Evolutionary conservation across 306 rosid genomes (phyloP), one percentile per base, ranked within the genome.

Genomic region (Citrullus colocynthis): DNA sequence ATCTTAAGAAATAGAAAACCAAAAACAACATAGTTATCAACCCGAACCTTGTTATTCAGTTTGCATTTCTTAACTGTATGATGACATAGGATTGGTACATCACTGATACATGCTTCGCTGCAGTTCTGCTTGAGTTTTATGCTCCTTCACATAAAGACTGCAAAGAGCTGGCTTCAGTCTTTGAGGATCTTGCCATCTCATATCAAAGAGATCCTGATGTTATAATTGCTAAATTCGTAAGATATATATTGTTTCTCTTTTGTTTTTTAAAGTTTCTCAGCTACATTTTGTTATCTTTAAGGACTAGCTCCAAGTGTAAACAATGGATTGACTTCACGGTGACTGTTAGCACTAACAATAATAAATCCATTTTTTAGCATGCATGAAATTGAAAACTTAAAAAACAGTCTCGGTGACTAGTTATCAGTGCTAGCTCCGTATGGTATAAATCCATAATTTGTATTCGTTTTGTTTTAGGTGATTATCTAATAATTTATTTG

Each of bases 131-230:
- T 0, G 99, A 90, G 87, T 90, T 95, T 62, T 95, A 92, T 82
- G 93, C 97, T 79, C 99, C 99, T 7, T 86, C 92, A 97, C 91
- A 97, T 64, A 93, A 95, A 74, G 91, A 84, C 58, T 95, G 99
- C 96, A 95, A 90, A 79, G 72, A 87, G 66, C 83, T 92, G 82
- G 97, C 98, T 80, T 97, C 99, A 74, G 87, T 92, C 57, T 82
- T 92, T 85, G 97, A 95, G 24, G 99, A 92, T 86, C 89, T 95
- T 82, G 97, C 98, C 57, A 77, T 87, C 74, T 88, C 91, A 56
- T 92, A 75, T 49, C 89, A 84, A 87, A 89, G 60, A n/a, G 97
- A 92, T 63, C 80, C 90, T 37, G 88, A 83, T 75, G 88, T 95
- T 75, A 9, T 88, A 24, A 89, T 95, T 78, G 99, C 96, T 30